Conservation (phyloP, 2,329 filamentous ascomycete genomes). For the Didymella keratinophila region DNA sequence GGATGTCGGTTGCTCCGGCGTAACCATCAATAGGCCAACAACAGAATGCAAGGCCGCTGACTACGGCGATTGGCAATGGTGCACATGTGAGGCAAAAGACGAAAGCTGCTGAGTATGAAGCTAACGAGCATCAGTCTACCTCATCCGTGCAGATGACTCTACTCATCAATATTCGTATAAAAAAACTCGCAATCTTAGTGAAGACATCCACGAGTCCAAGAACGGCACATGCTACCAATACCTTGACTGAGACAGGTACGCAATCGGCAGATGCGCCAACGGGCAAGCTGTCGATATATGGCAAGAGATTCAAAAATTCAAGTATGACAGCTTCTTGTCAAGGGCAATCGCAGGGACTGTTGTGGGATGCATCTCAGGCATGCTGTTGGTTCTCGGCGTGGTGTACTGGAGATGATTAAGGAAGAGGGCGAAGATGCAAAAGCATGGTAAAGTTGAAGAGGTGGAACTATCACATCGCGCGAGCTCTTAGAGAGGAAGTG, state of each 20-base stretch:
- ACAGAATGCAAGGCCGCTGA: neutral
- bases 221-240: constrained; percentile 2
- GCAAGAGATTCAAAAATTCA: neutral
- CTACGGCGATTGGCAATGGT: neutral
- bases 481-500: too few relatives aligned
- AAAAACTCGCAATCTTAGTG: neutral
- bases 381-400: neutral
- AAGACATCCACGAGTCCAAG: neutral
- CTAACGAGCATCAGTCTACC: neutral
- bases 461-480: neutral
- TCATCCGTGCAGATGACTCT: neutral
- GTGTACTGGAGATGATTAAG: neutral
- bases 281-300: neutral
- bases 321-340: neutral
- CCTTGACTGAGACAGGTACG: neutral
- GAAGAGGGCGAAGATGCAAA: neutral
- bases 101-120: neutral
- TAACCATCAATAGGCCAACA: neutral
- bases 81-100: neutral
- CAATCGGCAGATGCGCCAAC: neutral
- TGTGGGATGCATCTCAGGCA: neutral
- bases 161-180: neutral
- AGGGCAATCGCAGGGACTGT: neutral
- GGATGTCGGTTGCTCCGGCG: neutral
- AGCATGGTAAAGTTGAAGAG: constrained; percentile 2